These are phyloP conservation scores for Whalleya microplaca DNA, from an alignment of 2,329 filamentous ascomycete species.

Conservation along the genomic window DNA sequence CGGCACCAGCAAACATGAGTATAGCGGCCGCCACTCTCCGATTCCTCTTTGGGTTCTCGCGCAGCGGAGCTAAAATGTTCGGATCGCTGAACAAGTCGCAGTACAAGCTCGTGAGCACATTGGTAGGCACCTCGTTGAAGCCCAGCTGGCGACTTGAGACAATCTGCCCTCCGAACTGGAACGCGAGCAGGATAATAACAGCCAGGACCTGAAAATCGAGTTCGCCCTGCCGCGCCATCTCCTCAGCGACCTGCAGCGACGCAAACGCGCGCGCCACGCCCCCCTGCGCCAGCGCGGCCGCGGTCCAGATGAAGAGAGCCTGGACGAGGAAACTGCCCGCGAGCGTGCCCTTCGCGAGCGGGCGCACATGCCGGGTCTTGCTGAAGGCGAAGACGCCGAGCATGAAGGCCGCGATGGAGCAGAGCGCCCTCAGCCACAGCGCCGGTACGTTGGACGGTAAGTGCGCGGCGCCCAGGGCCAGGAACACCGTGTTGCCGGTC, in stretches of 20 bases:
- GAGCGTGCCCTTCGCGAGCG: no score
- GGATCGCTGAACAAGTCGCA: constrained; percentile 57
- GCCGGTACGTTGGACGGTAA: no score
- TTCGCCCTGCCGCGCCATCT: constrained; percentile 13
- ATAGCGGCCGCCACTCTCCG: constrained; percentile 44
- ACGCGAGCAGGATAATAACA: constrained; percentile 52
- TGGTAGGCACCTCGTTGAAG: constrained; percentile 58
- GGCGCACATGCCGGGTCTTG: no score
- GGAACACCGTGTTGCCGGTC: no score
- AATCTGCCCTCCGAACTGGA: constrained; percentile 59
- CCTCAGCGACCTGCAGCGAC: constrained; percentile 24
- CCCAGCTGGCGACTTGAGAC: constrained; percentile 52
- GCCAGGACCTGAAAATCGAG: constrained; percentile 48
- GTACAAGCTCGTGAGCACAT: constrained; percentile 58
- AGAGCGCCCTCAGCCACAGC: no score
- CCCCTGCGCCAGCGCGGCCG: constrained; percentile 41
- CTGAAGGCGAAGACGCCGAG: no score
- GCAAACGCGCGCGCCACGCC: constrained; percentile 49
- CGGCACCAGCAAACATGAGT: constrained; percentile 50
- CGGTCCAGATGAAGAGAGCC: background rate
- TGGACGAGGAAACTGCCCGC: background rate
- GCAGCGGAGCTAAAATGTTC: constrained; percentile 42
- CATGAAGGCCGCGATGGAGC: no score
- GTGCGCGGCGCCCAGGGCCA: no score
- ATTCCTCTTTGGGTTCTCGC: background rate